Conservation (phyloP, 202 grass and related monocot species). For the Bolboschoenoplectus hybrid region DNA sequence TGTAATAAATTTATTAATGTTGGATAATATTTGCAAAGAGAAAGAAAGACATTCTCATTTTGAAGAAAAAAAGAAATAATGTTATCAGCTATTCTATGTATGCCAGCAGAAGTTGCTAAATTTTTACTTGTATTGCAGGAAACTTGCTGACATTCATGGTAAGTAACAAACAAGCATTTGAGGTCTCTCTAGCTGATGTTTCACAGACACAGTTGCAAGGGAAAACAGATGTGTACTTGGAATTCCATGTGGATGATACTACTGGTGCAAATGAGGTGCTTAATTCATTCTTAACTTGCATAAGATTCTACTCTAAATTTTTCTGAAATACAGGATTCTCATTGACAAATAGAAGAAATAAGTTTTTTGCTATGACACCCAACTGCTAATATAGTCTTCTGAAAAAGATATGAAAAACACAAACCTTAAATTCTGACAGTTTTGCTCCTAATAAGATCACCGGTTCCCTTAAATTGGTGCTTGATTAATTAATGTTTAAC, state of each 20-base stretch:
- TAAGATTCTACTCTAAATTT: constrained; percentile 25
- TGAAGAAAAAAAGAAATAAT: not conserved
- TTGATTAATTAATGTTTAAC: not conserved
- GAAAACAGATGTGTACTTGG: constrained; percentile 91
- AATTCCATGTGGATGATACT: constrained; percentile 98
- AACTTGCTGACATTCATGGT: constrained; percentile 87
- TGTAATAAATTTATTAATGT: constrained; percentile 15
- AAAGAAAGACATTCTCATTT: not conserved
- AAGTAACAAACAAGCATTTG: constrained; percentile 85
- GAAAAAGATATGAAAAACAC: constrained; percentile 10
- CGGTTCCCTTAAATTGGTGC: not conserved
- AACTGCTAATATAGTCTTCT: constrained; percentile 34
- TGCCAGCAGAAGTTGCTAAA: not conserved
- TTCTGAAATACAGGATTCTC: not conserved
- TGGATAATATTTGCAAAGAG: constrained; percentile 4
- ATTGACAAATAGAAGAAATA: not conserved
- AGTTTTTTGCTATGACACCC: constrained; percentile 32
- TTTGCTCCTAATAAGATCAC: not conserved
- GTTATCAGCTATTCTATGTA: not conserved
- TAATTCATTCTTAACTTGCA: constrained; percentile 30
- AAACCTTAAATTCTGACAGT: not conserved
- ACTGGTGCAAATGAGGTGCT: constrained; percentile 84
- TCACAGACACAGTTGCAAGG: constrained; percentile 85
- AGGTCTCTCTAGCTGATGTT: constrained; percentile 93
- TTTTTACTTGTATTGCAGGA: constrained; percentile 55